Percentiles rank a stretch among this genome's conserved stretches.
phyloP scores from a whole-genome alignment of 768 basidiomycete genomes.

The Tricholoma terreum region DNA sequence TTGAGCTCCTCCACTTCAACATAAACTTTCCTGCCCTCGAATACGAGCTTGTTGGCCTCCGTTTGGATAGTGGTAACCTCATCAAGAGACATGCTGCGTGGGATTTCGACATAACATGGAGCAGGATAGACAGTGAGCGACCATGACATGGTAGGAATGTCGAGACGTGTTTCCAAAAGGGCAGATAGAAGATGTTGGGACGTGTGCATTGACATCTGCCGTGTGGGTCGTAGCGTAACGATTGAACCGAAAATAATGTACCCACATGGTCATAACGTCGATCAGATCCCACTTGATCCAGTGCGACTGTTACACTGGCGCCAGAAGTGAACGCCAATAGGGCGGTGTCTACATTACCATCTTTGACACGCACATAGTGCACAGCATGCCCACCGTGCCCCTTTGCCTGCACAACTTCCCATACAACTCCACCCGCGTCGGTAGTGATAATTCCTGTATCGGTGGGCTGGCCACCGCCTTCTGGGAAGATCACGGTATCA shows the following conservation, averaged over 20 bases:
- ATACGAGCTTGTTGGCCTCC: slow-evolving; percentile 64
- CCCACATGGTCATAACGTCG: slow-evolving; percentile 74
- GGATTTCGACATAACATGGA: slow-evolving; percentile 76
- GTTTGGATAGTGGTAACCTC: slow-evolving; percentile 63
- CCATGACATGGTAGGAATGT: slow-evolving; percentile 77
- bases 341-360: slow-evolving; percentile 39
- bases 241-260: slow-evolving; percentile 5
- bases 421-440: slow-evolving; percentile 40
- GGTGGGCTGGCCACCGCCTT: slow-evolving; percentile 78
- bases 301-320: slow-evolving; percentile 45
- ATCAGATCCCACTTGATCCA: slow-evolving; percentile 58
- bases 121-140: slow-evolving; percentile 66
- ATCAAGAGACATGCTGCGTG: slow-evolving; percentile 59
- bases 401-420: slow-evolving; percentile 64
- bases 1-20: slow-evolving; percentile 76
- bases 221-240: background rate
- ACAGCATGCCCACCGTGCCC: slow-evolving; percentile 72
- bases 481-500: slow-evolving; percentile 80
- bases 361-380: slow-evolving; percentile 58
- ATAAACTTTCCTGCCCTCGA: slow-evolving; percentile 63
- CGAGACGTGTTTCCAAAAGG: slow-evolving; percentile 61
- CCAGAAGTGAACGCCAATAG: slow-evolving; percentile 50
- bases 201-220: slow-evolving; percentile 80
- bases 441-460: slow-evolving; percentile 62
- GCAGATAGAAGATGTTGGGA: slow-evolving; percentile 83